These are phyloP conservation scores for Turritis glabra DNA, from an alignment of 345 rosid species.

Conservation along the genomic window DNA sequence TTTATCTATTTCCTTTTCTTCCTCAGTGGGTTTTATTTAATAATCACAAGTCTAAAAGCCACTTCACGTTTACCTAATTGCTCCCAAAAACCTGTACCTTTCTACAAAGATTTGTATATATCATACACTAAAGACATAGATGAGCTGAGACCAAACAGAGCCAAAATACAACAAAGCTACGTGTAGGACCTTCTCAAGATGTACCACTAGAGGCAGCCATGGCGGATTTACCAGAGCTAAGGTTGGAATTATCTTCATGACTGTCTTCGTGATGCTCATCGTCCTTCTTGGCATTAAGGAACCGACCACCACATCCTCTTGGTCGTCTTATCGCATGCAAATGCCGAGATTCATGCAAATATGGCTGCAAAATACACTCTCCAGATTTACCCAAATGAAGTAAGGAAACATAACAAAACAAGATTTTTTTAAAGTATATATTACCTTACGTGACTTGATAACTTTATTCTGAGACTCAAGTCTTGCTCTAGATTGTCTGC, in stretches of 20 bases:
- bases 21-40: constrained; percentile 17
- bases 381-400: constrained; percentile 1
- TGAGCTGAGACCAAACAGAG: constrained; percentile 13
- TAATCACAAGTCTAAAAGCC: constrained; percentile 31
- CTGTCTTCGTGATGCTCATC: constrained; percentile 44
- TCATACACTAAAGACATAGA: constrained; percentile 18
- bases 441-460: constrained; percentile 80
- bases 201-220: constrained; percentile 48
- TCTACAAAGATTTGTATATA: constrained; percentile 28
- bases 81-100: constrained; percentile 26
- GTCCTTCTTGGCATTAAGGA: constrained; percentile 73
- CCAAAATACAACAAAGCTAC: constrained; percentile 20
- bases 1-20: background rate
- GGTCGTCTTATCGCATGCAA: constrained; percentile 91
- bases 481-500: constrained; percentile 94
- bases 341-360: constrained; percentile 97
- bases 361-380: constrained; percentile 61
- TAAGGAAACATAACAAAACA: background rate
- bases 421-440: background rate
- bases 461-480: constrained; percentile 78
- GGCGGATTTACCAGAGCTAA: constrained; percentile 51
- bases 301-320: constrained; percentile 94
- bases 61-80: constrained; percentile 14
- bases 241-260: constrained; percentile 56
- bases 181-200: constrained; percentile 37